Conservation (phyloP, 352 stramenopile species). For the Phytophthora citricola region DNA sequence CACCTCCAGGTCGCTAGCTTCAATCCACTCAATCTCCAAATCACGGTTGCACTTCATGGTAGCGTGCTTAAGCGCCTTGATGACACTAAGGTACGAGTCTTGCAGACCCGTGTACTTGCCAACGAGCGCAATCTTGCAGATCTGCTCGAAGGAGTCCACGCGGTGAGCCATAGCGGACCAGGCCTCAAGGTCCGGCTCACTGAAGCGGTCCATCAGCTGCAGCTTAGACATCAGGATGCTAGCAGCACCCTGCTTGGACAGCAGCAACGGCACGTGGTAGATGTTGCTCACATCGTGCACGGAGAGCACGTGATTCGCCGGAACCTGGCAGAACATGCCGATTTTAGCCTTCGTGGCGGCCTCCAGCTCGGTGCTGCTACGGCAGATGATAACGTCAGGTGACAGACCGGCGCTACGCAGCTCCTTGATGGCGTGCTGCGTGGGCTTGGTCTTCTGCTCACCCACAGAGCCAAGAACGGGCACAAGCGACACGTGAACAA, state of each 20-base stretch:
- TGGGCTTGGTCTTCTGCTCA: conserved; percentile 99
- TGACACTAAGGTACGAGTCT: conserved; percentile 99
- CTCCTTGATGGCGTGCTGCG: conserved; percentile 99
- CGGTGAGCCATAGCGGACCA: conserved; percentile 94
- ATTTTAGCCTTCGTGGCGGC: conserved; percentile 96
- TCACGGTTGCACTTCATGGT: conserved; percentile 94
- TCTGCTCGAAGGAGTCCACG: conserved; percentile 92
- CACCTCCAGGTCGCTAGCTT: conserved; percentile 95
- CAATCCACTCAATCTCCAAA: conserved; percentile 98
- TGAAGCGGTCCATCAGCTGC: conserved; percentile 91
- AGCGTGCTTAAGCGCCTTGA: conserved; percentile 96
- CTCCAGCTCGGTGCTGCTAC: conserved; percentile 92
- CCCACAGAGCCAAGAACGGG: conserved; percentile 98
- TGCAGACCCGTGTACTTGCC: conserved; percentile 99
- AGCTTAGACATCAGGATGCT: conserved; percentile 94
- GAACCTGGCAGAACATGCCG: conserved; percentile 98
- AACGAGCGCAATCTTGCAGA: conserved; percentile 97
- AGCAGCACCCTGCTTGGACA: conserved; percentile 95
- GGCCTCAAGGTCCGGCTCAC: conserved; percentile 74
- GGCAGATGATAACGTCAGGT: conserved; percentile 98
- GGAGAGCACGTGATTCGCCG: conserved; percentile 94
- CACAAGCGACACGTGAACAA: conserved; percentile 99
- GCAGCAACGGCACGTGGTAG: conserved; percentile 98
- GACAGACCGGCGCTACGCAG: conserved; percentile 95
- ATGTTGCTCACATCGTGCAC: conserved; percentile 99